Evolutionary conservation across 192 early-diverging fungal genomes (phyloP).

Genomic region (Backusella australiensis): DNA sequence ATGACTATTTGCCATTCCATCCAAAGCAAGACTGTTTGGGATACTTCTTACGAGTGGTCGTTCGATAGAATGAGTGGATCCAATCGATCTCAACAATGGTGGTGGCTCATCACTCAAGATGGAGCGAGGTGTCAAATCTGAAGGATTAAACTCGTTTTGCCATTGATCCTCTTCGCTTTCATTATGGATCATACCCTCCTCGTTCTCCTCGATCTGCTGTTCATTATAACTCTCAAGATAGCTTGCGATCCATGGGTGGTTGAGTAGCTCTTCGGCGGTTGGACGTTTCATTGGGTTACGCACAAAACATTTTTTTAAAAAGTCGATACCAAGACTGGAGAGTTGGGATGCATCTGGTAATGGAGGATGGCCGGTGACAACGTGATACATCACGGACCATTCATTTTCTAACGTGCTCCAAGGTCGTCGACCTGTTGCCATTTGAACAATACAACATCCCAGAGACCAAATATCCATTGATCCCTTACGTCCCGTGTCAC

Average conservation of each 20-base stretch:
- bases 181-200: background rate
- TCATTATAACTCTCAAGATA: constrained; percentile 28
- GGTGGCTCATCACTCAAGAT: background rate
- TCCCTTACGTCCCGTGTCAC: constrained; percentile 68
- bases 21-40: constrained; percentile 20
- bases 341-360: constrained; percentile 70
- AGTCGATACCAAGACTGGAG: constrained; percentile 67
- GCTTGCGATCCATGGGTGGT: constrained; percentile 67
- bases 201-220: background rate
- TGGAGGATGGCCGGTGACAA: constrained; percentile 72
- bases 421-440: constrained; percentile 86
- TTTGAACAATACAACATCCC: constrained; percentile 88
- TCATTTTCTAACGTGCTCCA: constrained; percentile 91
- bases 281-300: constrained; percentile 70
- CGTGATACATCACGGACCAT: constrained; percentile 94
- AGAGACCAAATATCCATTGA: constrained; percentile 93
- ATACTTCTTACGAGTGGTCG: constrained; percentile 24
- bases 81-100: background rate
- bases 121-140: background rate
- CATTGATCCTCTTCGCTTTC: background rate
- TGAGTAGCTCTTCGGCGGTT: constrained; percentile 71
- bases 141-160: background rate
- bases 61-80: background rate
- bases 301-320: constrained; percentile 77
- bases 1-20: constrained; percentile 18